Evolutionary conservation across 129 eudicot genomes (phyloP).

Genomic region (Flaveria sonorensis): DNA sequence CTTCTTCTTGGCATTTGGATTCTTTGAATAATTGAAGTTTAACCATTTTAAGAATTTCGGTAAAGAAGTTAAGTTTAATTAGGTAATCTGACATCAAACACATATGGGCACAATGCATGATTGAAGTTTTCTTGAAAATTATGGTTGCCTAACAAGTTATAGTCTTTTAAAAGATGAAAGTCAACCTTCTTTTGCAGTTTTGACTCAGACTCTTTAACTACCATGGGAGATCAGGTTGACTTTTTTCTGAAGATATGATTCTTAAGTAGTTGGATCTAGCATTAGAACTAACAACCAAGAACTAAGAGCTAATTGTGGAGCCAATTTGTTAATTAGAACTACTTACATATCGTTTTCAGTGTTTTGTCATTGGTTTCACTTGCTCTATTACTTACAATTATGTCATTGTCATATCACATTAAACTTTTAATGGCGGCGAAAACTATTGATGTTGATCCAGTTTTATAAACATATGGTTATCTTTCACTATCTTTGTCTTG

Average conservation of each 20-base stretch:
- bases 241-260: slow-evolving; percentile 18
- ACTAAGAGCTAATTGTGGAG: slow-evolving; percentile 9
- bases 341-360: slow-evolving; percentile 4
- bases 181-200: slow-evolving; percentile 6
- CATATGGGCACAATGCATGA: slow-evolving; percentile 1
- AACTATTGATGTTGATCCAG: slow-evolving; percentile 17
- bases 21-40: slow-evolving; percentile 1
- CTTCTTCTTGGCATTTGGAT: slow-evolving; percentile 20
- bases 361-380: slow-evolving; percentile 24
- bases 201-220: slow-evolving; percentile 15
- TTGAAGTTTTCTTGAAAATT: neutral
- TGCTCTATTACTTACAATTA: slow-evolving; percentile 21
- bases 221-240: slow-evolving; percentile 32
- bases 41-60: slow-evolving; percentile 7
- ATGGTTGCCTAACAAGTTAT: slow-evolving; percentile 13
- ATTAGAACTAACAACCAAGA: slow-evolving; percentile 2
- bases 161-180: neutral
- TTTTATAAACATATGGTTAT: slow-evolving; percentile 4
- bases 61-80: neutral
- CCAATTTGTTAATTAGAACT: slow-evolving; percentile 8
- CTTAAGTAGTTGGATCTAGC: neutral
- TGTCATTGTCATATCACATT: slow-evolving; percentile 28
- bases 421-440: slow-evolving; percentile 27
- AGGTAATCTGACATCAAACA: neutral
- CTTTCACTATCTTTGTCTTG: neutral